These are phyloP conservation scores for Lactifluus volemus DNA, from an alignment of 768 basidiomycete genomes.

Conservation along the genomic window DNA sequence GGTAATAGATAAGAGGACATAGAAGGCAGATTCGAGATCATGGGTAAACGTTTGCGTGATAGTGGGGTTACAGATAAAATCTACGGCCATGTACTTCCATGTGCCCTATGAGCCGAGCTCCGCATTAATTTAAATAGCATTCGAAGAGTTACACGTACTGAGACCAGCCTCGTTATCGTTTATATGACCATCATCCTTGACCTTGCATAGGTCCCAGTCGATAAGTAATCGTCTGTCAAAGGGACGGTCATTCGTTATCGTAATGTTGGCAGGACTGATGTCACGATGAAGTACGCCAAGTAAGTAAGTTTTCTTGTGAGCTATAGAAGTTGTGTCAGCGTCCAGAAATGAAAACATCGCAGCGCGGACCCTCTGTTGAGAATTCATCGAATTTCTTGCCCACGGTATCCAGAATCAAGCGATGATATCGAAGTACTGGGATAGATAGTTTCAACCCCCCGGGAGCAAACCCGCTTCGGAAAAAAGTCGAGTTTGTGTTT, in stretches of 20 bases:
- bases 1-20: background rate
- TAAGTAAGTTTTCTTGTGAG: background rate
- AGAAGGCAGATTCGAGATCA: background rate
- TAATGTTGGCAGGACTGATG: background rate
- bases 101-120: too few relatives aligned
- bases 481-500: too few relatives aligned
- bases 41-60: background rate
- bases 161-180: background rate
- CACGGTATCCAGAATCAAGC: too few relatives aligned
- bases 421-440: too few relatives aligned
- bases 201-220: background rate
- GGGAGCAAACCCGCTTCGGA: too few relatives aligned
- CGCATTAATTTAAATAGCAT: background rate
- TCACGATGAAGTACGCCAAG: conserved; percentile 3
- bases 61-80: background rate
- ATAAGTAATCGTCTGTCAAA: background rate
- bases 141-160: background rate
- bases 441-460: too few relatives aligned
- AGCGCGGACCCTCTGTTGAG: background rate
- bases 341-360: background rate
- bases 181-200: background rate
- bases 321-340: background rate
- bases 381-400: background rate
- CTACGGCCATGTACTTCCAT: background rate
- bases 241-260: background rate